Evolutionary conservation across 768 basidiomycete genomes (phyloP), one percentile per base, ranked within the genome.

Genomic region (Boletus barrowsii): DNA sequence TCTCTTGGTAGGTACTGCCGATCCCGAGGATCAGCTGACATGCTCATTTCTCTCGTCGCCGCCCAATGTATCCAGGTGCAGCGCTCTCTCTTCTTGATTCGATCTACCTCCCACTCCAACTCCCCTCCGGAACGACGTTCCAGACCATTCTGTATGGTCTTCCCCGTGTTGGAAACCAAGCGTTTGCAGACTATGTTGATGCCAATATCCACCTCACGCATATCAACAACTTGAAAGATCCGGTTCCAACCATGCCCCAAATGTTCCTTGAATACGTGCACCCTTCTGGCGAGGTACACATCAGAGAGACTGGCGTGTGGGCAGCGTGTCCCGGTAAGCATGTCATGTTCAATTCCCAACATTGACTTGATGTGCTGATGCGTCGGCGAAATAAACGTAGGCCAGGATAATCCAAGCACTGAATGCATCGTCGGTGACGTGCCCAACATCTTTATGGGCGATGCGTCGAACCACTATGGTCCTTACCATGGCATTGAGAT

Each of bases 171-270:
- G 83, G 84, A 26, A 85, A 86, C 64, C 72, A 79, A 62, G 79
- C 70, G 0, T 87, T 85, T 56, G 83, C 83, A 1, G 60, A 83
- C 61, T 79, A 78, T 55, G 75, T 84, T 44, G 80, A 84, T 56
- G 60, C 70, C 11, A 69, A 79, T 35, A 42, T 71, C 37, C 58
- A 66, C 3, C 50, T 83, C 17, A 81, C 74, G 13, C 83, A 77
- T 53, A 75, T 86, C 62, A 83, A 79, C 64, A 83, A 86, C 69
- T 37, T 64, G 51, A 56, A 72, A 33, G 77, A 79, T 44, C 64
- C 67, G 3, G 44, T 79, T 7, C 77, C 78, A n/a, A 72, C 63
- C 47, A 10, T 58, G 5, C 72, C 72, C 2, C 61, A 55, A 1
- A 62, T 11, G 56, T 72, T 71, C 54, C 36, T 77, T 37, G 77